A percentile compares a stretch with the other conserved stretches of the same genome.
These are phyloP conservation scores for Lactarius akahatsu DNA, from an alignment of 768 basidiomycete genomes.

Conservation along the genomic window DNA sequence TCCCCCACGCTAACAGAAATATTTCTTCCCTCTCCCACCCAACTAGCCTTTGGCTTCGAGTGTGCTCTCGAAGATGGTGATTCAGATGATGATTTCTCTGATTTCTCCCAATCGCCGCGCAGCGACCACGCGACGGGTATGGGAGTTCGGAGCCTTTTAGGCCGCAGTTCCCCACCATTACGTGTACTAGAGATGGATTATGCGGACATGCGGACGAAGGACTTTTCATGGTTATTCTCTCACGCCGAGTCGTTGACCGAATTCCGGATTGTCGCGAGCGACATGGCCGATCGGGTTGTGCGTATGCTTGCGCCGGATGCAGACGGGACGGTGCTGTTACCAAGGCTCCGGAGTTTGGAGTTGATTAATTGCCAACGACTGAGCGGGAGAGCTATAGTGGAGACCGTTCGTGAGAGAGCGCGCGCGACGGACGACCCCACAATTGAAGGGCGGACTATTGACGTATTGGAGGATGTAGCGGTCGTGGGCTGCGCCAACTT, in stretches of 20 bases:
- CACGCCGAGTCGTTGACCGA: conserved; percentile 52
- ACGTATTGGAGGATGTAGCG: conserved; percentile 33
- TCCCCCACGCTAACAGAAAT: conserved; percentile 3
- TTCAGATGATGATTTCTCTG: conserved; percentile 70
- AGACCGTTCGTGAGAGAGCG: conserved; percentile 50
- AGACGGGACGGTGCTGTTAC: conserved; percentile 46
- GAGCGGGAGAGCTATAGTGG: conserved; percentile 56
- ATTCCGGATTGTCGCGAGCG: conserved; percentile 75
- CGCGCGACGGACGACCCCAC: conserved; percentile 38
- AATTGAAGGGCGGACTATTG: conserved; percentile 24
- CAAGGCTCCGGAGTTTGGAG: conserved; percentile 50
- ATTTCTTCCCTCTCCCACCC: neutral
- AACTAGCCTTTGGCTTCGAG: conserved; percentile 12
- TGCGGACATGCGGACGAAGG: conserved; percentile 81
- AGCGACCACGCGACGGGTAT: conserved; percentile 80
- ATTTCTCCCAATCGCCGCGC: conserved; percentile 74
- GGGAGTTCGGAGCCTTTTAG: conserved; percentile 67
- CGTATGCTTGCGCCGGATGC: conserved; percentile 51
- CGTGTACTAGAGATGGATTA: conserved; percentile 73
- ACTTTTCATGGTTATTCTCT: conserved; percentile 69
- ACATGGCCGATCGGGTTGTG: conserved; percentile 76
- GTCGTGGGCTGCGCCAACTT: conserved; percentile 36
- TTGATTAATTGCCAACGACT: conserved; percentile 64
- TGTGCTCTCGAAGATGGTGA: conserved; percentile 56
- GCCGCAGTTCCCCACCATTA: conserved; percentile 61